These are phyloP conservation scores for Reticulascus tulasneorum DNA, from an alignment of 2,329 filamentous ascomycete species.

Conservation along the genomic window DNA sequence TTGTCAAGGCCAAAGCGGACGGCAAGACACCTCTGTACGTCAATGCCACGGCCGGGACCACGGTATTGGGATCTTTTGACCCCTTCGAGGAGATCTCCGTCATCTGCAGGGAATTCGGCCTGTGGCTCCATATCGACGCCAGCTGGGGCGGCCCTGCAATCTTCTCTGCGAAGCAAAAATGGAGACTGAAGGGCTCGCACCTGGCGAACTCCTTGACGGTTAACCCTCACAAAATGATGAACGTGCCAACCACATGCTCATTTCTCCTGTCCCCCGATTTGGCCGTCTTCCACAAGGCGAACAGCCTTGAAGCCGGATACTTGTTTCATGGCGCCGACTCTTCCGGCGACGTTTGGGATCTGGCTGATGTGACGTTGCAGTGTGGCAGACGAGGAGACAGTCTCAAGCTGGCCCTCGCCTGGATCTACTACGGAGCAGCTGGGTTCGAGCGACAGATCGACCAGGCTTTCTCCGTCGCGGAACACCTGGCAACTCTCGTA, in stretches of 20 bases:
- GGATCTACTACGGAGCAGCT: conserved; percentile 79
- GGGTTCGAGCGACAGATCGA: conserved; percentile 72
- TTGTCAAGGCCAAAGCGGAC: conserved; percentile 57
- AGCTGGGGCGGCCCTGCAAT: conserved; percentile 85
- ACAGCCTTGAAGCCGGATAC: conserved; percentile 84
- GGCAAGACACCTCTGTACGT: conserved; percentile 88
- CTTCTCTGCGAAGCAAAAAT: conserved; percentile 63
- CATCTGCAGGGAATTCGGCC: conserved; percentile 65
- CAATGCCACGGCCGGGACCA: conserved; percentile 93
- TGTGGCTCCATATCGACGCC: conserved; percentile 94
- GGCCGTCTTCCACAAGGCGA: conserved; percentile 72
- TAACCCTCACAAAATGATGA: conserved; percentile 97
- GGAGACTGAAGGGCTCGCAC: conserved; percentile 66
- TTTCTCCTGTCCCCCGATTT: conserved; percentile 81
- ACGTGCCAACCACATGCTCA: conserved; percentile 83
- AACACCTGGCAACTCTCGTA: conserved; percentile 62
- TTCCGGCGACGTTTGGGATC: conserved; percentile 69
- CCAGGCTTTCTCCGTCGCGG: conserved; percentile 67
- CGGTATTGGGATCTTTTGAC: conserved; percentile 86
- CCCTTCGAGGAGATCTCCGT: conserved; percentile 66
- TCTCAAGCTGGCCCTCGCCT: conserved; percentile 81
- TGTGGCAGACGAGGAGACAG: conserved; percentile 84
- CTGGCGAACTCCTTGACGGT: conserved; percentile 79
- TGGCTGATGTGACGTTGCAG: conserved; percentile 89
- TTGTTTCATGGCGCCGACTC: conserved; percentile 63